Conservation (phyloP, 345 rosid species). For the Diplotaxis tenuifolia region DNA sequence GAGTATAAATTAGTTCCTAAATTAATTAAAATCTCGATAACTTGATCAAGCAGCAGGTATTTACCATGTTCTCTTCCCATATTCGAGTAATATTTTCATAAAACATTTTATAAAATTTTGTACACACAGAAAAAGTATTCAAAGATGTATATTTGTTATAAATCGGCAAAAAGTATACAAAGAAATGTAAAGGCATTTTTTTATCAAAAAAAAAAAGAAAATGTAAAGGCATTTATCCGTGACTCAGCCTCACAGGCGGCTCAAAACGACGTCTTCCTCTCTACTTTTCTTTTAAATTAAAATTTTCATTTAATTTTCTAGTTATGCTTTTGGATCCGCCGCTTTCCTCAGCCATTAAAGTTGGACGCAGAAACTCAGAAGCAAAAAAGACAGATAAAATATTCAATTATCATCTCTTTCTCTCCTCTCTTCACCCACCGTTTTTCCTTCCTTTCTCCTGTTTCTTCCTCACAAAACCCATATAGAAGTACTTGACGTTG, state of each 20-base stretch:
- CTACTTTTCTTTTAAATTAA: neutral
- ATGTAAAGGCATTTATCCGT: slow-evolving; percentile 25
- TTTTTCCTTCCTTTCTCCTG: slow-evolving; percentile 9
- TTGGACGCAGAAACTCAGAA: slow-evolving; percentile 35
- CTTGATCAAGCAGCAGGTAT: no score
- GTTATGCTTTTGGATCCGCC: slow-evolving; percentile 35
- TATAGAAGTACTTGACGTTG: neutral
- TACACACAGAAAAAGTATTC: neutral
- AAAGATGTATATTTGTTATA: neutral
- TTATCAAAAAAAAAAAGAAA: no score
- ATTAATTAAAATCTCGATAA: no score
- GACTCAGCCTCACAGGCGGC: slow-evolving; percentile 40
- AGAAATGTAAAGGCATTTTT: no score
- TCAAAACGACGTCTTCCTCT: slow-evolving; percentile 32
- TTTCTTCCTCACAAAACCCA: slow-evolving; percentile 5
- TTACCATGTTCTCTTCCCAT: no score
- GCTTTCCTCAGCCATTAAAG: slow-evolving; percentile 37
- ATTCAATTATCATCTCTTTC: slow-evolving; percentile 17
- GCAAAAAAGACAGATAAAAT: slow-evolving; percentile 32
- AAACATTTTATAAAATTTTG: neutral
- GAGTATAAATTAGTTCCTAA: no score
- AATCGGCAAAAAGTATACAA: no score
- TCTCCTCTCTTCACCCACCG: slow-evolving; percentile 10
- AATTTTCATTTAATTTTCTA: neutral
- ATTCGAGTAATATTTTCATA: no score